These are phyloP conservation scores for Globisporangium barbulae DNA, from an alignment of 352 stramenopile species.

Conservation along the genomic window DNA sequence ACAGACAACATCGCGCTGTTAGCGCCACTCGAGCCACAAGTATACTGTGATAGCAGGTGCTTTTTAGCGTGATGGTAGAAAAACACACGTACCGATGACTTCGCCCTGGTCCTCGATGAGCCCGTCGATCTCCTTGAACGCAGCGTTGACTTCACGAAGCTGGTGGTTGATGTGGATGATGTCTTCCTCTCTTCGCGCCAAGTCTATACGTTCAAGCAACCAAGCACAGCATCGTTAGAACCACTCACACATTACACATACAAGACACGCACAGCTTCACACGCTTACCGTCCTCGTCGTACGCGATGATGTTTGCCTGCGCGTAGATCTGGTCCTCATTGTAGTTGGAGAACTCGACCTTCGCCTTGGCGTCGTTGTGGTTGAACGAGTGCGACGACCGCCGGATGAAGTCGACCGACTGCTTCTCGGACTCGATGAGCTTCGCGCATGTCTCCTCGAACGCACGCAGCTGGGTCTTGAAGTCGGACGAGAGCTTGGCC, in stretches of 20 bases:
- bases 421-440: slow-evolving; percentile 66
- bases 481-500: slow-evolving; percentile 79
- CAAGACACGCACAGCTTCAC: not conserved
- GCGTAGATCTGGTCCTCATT: slow-evolving; percentile 87
- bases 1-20: not conserved
- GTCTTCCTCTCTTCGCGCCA: slow-evolving; percentile 77
- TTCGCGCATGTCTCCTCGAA: slow-evolving; percentile 76
- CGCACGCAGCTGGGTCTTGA: slow-evolving; percentile 71
- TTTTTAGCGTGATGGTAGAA: not conserved
- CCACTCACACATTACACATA: not conserved
- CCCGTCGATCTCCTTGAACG: slow-evolving; percentile 82
- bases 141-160: slow-evolving; percentile 79
- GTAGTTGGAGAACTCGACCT: slow-evolving; percentile 69
- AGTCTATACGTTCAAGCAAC: slow-evolving; percentile 31
- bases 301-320: slow-evolving; percentile 78
- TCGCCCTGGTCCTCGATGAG: slow-evolving; percentile 84
- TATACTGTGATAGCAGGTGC: not conserved
- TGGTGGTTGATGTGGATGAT: slow-evolving; percentile 89
- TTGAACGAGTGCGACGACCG: slow-evolving; percentile 74
- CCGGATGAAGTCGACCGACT: slow-evolving; percentile 77
- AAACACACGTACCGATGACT: slow-evolving; percentile 36
- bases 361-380: slow-evolving; percentile 30
- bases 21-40: not conserved
- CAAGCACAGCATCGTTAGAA: not conserved
- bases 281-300: slow-evolving; percentile 79